These are phyloP conservation scores for Trichosporon asahii DNA, from an alignment of 1,284 basidiomycete species.

Conservation along the genomic window DNA sequence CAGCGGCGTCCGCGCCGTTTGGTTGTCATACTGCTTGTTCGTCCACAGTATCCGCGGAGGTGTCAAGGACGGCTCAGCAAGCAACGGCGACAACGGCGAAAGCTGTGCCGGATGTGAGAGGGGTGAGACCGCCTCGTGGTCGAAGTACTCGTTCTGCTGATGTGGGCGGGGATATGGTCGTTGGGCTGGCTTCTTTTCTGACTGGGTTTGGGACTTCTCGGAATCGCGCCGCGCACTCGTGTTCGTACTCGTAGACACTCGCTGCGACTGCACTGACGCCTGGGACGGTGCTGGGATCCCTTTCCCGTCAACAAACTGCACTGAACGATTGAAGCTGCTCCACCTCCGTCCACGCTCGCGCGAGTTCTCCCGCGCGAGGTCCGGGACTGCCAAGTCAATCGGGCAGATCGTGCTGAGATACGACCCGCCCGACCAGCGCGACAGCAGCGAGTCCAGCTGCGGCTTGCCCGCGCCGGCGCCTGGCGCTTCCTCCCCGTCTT, in stretches of 20 bases:
- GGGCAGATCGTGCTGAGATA: not conserved
- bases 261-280: not conserved
- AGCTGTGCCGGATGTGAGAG: not conserved
- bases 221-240: not conserved
- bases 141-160: not conserved
- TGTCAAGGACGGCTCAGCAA: not conserved
- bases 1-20: conserved; percentile 24
- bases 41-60: conserved; percentile 27
- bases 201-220: not conserved
- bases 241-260: not conserved
- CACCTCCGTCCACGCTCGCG: not conserved
- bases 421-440: not conserved
- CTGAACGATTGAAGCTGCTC: not conserved
- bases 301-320: not conserved
- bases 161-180: not conserved
- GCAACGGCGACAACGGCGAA: not conserved
- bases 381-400: not conserved
- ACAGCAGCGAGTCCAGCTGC: not conserved
- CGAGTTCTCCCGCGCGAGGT: not conserved
- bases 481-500: too few relatives aligned
- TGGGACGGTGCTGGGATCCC: not conserved
- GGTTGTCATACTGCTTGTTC: conserved; percentile 32
- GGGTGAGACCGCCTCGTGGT: not conserved
- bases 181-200: not conserved
- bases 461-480: not conserved